Evolutionary conservation across 2,329 filamentous ascomycete species (phyloP), one percentile per base, ranked within the genome.

Genomic region (Aotearoamyces nothofagi): DNA sequence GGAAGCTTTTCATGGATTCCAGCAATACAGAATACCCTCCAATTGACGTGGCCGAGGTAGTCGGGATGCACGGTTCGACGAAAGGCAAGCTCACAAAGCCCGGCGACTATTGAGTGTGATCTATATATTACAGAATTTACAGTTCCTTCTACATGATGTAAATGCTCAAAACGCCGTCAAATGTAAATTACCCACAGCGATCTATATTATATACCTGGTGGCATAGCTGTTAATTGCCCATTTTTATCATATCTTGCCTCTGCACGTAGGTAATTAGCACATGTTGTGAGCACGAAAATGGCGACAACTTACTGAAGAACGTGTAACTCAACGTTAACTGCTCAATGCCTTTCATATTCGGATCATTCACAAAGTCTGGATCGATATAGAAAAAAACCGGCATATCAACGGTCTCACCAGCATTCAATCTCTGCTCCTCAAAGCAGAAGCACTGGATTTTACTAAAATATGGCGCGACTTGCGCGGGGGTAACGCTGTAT

Each of bases 371-470:
- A 58, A 98, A 77, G 49, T 96, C 90, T 1, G 90, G 90, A 49
- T 98, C 90, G 40, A 98, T 79, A 55, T 96, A 98, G 58, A 98
- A 98, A 56, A 98, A 98, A 1, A 98, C 92, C 0, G 90, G 92
- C 92, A 98, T 98, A 53, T 98, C 90, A 30, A 98, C 90, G 24
- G 84, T 90, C 64, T 98, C 92, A 24, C 87, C 86, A 5, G 86
- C 86, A 50, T 90, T 87, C 40, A 98, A 56, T 36, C 92, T 68
- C 64, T 98, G 90, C 56, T 84, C 87, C 59, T 98, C 90, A 46
- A 98, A 98, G 55, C 90, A 98, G 56, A 98, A 98, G 50, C 90
- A 98, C 56, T 98, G 90, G 25, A 98, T 98, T 67, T 98, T 98
- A 69, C 81, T 92, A 51, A 98, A 98, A 54, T 98, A 98, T 1